Evolutionary conservation across 371 early-diverging fungal genomes (phyloP), one percentile per base, ranked within the genome.

Genomic region (Mucor mucedo): DNA sequence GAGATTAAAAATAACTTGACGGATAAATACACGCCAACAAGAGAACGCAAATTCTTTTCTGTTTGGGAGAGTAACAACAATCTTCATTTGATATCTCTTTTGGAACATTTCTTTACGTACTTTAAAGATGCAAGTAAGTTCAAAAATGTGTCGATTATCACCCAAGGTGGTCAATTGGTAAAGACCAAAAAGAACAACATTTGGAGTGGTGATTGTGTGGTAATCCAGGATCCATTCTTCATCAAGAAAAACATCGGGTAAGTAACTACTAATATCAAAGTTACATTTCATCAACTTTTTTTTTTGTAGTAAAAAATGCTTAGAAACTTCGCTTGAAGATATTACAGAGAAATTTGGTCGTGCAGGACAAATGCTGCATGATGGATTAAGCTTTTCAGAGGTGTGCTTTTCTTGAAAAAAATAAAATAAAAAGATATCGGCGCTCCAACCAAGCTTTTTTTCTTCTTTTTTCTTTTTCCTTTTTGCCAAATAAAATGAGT

Each of bases 401-500:
- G 35, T 35, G 35, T 35, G 35, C 35, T 35, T 35, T 35, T 35
- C 8, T 0, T 35, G 8, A 35, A 35, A 6, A 35, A 35, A 35
- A 35, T 35, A 35, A 21, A 21, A 21, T 21, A 21, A 21, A 21
- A 21, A 21, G 21, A 21, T 8, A 8, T 35, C 35, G 35, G 35
- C 35, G 35, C 35, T 35, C 35, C 35, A 35, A 35, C 35, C 0
- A 35, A 6, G 6, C 11, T 42, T 42, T 42, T 42, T 42, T 42
- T 11, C n/a, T 42, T 42, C 11, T 11, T 42, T 42, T 42, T 42
- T 13, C 11, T n/a, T 11, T 42, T 42, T 42, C 42, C 11, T 39
- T 39, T 39, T 6, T 39, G 40, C 11, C 6, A 39, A 42, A 27
- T 28, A 50, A 50, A 50, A 55, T 55, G 55, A 55, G 32, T 30